Base-by-base conservation (phyloP, 257 asterid genomes). In the Fraxinus pennsylvanica region DNA sequence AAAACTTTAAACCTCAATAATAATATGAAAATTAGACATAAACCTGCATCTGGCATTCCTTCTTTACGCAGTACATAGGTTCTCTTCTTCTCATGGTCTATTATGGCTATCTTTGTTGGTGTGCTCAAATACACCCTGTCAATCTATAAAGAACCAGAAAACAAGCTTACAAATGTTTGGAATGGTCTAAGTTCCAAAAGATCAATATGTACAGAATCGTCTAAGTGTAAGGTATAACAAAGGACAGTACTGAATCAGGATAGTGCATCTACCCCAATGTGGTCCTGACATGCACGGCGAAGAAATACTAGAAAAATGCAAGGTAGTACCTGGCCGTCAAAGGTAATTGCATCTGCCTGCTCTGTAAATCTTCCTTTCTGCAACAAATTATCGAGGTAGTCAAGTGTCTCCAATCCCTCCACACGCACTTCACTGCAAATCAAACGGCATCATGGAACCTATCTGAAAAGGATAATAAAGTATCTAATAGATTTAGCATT, bases 381-480 rank as follows among this genome's bases (percentile, higher is more conserved):
- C 74, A 72, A 79, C 87, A 92, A 80, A 84, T 91, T 89, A 76
- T 92, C 94, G 29, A 91, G 88, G 87, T 91, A 92, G 79, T 91
- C 94, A 25, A 91, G 93, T 15, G 94, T 92, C 90, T 92, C 97
- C 94, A 92, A 89, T 84, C 97, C 97, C 87, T 92, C 97, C 78
- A 92, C 90, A 45, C 94, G 96, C 78, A 92, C 96, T 82, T 92
- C 97, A 85, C 96, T 92, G 91, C 85, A 89, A 86, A 89, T 82
- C 81, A 79, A 85, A 89, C 83, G 75, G 81, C 76, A 79, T 80
- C 82, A 85, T 59, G 78, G 78, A 80, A 79, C 81, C 89, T 80
- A 81, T 80, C 83, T 78, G 82, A 68, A 74, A 82, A 75, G 74
- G 80, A 82, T 84, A 57, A 63, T 79, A 74, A 68, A 35, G 80